Evolutionary conservation across 2,329 filamentous ascomycete species (phyloP).

Genomic region (Mycosphaerella sp.): DNA sequence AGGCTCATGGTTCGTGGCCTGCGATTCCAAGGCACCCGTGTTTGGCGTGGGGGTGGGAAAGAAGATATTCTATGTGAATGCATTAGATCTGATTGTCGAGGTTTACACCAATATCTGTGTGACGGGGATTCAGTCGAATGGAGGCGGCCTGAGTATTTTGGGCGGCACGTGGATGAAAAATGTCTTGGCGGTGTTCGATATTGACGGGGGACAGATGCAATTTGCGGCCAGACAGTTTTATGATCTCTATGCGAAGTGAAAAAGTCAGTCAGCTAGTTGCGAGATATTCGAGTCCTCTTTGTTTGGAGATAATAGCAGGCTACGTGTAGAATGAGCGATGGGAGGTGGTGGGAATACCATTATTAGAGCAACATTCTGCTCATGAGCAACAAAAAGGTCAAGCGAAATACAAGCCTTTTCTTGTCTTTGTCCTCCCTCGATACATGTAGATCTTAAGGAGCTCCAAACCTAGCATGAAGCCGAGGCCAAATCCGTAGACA

Average conservation of each 20-base stretch:
- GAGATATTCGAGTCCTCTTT: no score
- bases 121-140: constrained; percentile 31
- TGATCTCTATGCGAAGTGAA: not conserved
- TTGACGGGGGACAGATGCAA: constrained; percentile 43
- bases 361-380: no score
- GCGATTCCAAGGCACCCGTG: constrained; percentile 37
- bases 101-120: constrained; percentile 26
- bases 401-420: no score
- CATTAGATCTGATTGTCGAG: constrained; percentile 27
- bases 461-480: no score
- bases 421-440: no score
- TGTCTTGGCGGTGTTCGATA: constrained; percentile 47
- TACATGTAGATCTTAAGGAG: no score
- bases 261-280: no score
- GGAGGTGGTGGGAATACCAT: no score
- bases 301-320: no score
- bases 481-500: no score
- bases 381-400: no score
- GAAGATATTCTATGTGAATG: constrained; percentile 32
- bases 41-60: constrained; percentile 40
- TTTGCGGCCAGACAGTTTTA: constrained; percentile 37
- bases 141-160: constrained; percentile 36
- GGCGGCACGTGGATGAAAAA: constrained; percentile 47
- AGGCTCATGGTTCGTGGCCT: constrained; percentile 38
- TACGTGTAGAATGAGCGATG: no score